A percentile compares a stretch with the other conserved stretches of the same genome.
These are phyloP conservation scores for Ceratobasidium papillatum DNA, from an alignment of 1,284 basidiomycete genomes.

Conservation along the genomic window DNA sequence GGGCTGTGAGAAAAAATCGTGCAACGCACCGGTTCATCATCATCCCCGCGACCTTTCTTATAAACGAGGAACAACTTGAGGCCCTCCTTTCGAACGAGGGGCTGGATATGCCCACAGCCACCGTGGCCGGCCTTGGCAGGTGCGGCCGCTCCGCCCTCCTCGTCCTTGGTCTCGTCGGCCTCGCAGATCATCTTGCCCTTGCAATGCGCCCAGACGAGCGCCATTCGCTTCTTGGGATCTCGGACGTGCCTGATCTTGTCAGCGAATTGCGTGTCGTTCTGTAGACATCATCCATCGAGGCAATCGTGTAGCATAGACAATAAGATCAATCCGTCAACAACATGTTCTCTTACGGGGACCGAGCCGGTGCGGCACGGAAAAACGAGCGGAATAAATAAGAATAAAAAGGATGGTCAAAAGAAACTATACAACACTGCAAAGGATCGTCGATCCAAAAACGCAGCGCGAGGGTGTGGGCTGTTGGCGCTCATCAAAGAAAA, in stretches of 20 bases:
- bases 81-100: slow-evolving; percentile 92
- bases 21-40: slow-evolving; percentile 75
- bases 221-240: slow-evolving; percentile 88
- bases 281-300: slow-evolving; percentile 8
- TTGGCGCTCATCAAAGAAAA: slow-evolving; percentile 10
- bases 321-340: slow-evolving; percentile 39
- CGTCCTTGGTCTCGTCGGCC: slow-evolving; percentile 82
- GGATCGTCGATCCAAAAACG: slow-evolving; percentile 45
- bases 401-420: slow-evolving; percentile 22
- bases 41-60: slow-evolving; percentile 92
- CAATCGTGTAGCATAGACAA: slow-evolving; percentile 15
- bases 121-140: slow-evolving; percentile 83
- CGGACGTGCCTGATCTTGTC: slow-evolving; percentile 86
- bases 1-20: slow-evolving; percentile 1
- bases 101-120: slow-evolving; percentile 94
- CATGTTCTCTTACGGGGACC: slow-evolving; percentile 16
- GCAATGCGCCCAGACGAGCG: slow-evolving; percentile 84
- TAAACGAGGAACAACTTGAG: slow-evolving; percentile 96
- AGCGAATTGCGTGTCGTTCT: slow-evolving; percentile 85
- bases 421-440: slow-evolving; percentile 16
- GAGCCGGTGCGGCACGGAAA: not conserved
- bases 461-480: slow-evolving; percentile 29
- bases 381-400: slow-evolving; percentile 8
- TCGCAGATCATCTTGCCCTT: slow-evolving; percentile 89
- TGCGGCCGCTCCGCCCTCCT: slow-evolving; percentile 72